Evolutionary conservation across 139 green algal species (phyloP), one percentile per base, ranked within the genome.

Genomic region (Volvox africanus): DNA sequence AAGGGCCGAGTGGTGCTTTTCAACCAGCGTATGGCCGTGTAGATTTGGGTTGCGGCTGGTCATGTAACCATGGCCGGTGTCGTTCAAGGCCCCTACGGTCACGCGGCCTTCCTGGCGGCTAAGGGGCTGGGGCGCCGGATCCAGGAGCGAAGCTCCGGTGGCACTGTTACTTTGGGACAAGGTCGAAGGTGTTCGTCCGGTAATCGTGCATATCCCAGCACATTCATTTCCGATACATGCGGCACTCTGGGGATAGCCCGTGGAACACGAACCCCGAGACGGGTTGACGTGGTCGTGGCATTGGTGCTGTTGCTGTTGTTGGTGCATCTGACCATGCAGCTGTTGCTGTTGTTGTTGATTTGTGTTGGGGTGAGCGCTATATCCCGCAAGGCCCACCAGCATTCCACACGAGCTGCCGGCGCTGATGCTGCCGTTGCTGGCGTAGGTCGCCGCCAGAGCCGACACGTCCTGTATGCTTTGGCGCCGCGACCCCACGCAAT

Each of bases 401-500:
- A 73, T 73, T 24, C 65, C 24, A 28, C 65, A 30, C 11, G 65
- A 24, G 30, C 71, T 79, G 78, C 37, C 24, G 78, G 28, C 37
- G 78, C 78, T 84, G 22, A 84, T 28, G 83, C 83, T 28, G 69
- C 85, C 37, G 69, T 71, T 82, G 44, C 85, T 73, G 69, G 65
- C 16, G 28, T 50, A 82, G 61, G 55, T 32, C 33, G 80, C n/a
- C 35, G 81, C 71, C 36, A 84, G 88, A 62, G 67, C 30, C 12
- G 55, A 16, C 62, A 55, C n/a, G 86, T 81, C 61, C 82, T 88
- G 65, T 44, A 80, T 92, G 71, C 86, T 90, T 69, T 75, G 73
- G 2, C 86, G 86, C 86, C 86, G 32, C 19, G 71, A 84, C 22
- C 71, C 55, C 13, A 14, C 86, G 11, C 86, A 30, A 75, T 69